A percentile compares a stretch with the other conserved stretches of the same genome.
Evolutionary conservation across 352 stramenopile genomes (phyloP).

Genomic region (Phytophthora boehmeriae): DNA sequence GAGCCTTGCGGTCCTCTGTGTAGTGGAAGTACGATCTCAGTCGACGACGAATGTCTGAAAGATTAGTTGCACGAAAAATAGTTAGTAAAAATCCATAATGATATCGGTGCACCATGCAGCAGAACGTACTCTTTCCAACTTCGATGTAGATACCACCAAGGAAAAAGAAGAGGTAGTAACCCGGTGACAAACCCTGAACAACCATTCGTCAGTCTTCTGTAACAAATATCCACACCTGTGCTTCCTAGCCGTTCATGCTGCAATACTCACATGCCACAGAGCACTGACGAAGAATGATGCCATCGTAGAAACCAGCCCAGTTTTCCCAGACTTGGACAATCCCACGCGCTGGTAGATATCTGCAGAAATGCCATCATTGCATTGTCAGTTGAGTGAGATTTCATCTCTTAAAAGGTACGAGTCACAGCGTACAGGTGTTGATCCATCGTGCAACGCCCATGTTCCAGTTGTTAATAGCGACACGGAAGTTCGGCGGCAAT

Average conservation of each 20-base stretch:
- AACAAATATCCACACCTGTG: not conserved
- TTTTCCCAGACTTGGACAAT: constrained; percentile 81
- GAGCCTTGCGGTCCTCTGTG: constrained; percentile 79
- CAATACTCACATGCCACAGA: constrained; percentile 76
- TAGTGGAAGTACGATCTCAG: constrained; percentile 85
- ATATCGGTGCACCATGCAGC: not conserved
- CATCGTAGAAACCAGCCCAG: constrained; percentile 76
- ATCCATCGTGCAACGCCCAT: constrained; percentile 86
- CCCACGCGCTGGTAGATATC: constrained; percentile 88
- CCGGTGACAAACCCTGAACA: constrained; percentile 75
- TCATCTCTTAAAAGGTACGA: not conserved
- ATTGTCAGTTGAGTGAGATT: constrained; percentile 2
- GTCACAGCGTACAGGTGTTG: constrained; percentile 70
- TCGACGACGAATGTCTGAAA: constrained; percentile 70
- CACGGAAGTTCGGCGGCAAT: constrained; percentile 84
- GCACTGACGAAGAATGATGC: constrained; percentile 83
- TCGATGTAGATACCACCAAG: constrained; percentile 86
- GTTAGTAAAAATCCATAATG: constrained; percentile 3
- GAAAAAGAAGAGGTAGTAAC: constrained; percentile 90
- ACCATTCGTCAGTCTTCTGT: constrained; percentile 10
- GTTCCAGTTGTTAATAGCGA: constrained; percentile 91
- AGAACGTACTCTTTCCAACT: constrained; percentile 75
- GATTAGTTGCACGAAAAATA: not conserved
- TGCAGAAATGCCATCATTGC: constrained; percentile 17
- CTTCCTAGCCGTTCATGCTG: not conserved